Evolutionary conservation across 352 stramenopile genomes (phyloP).

Genomic region (Thalassiosira livingstoniorum): DNA sequence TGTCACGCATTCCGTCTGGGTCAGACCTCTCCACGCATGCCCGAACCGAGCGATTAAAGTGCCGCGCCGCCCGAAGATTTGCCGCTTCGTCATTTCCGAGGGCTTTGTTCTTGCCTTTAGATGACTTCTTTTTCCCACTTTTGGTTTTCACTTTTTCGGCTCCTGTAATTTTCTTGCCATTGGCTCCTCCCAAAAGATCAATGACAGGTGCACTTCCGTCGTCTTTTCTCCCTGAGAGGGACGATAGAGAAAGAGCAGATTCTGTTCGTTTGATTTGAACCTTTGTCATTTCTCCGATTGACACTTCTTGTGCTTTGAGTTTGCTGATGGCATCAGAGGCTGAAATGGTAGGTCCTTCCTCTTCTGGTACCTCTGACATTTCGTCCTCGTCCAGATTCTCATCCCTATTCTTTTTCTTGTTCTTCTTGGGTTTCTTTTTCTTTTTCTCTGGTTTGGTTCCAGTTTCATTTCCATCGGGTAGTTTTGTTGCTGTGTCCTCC

Average conservation of each 20-base stretch:
- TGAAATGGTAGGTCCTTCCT: constrained; percentile 25
- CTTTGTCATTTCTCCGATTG: constrained; percentile 73
- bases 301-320: constrained; percentile 79
- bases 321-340: constrained; percentile 72
- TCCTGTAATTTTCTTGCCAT: constrained; percentile 34
- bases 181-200: constrained; percentile 24
- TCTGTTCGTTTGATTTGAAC: constrained; percentile 74
- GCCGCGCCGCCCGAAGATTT: constrained; percentile 69
- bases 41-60: constrained; percentile 80
- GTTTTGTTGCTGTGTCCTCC: too few species aligned
- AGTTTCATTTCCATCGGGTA: background rate
- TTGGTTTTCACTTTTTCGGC: constrained; percentile 64
- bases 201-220: constrained; percentile 31
- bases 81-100: constrained; percentile 66
- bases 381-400: background rate
- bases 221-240: constrained; percentile 23
- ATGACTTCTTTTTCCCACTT: constrained; percentile 67
- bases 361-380: constrained; percentile 1
- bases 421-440: constrained; percentile 27
- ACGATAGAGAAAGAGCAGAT: constrained; percentile 56
- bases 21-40: constrained; percentile 77
- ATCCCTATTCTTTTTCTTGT: background rate
- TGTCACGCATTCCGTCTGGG: constrained; percentile 70
- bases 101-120: constrained; percentile 67
- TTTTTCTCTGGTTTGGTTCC: background rate